Evolutionary conservation across 2,329 filamentous ascomycete genomes (phyloP).

Genomic region (Cadophora malorum): DNA sequence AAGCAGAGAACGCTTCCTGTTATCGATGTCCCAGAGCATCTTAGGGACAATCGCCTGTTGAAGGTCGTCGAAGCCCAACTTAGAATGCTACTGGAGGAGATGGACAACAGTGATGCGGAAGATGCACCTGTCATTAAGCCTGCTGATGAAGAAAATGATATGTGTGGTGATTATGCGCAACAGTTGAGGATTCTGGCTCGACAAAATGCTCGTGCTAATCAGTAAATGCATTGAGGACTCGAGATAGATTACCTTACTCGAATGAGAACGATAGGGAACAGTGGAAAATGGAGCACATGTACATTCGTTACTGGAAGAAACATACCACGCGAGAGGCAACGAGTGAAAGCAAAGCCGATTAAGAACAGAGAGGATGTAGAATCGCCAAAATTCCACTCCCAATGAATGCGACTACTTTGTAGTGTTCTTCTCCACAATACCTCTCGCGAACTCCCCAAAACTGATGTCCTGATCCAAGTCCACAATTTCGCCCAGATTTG

Average conservation of each 20-base stretch:
- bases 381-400: neutral
- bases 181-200: conserved; percentile 5
- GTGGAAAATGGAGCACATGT: neutral
- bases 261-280: neutral
- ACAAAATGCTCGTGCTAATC: neutral
- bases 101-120: conserved; percentile 38
- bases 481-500: conserved; percentile 82
- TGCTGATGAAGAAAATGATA: conserved; percentile 12
- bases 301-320: neutral
- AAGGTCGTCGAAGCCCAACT: conserved; percentile 35
- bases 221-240: neutral
- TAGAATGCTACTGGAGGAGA: conserved; percentile 38
- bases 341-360: neutral
- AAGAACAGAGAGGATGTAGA: neutral
- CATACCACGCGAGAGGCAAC: too few species aligned
- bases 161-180: conserved; percentile 9
- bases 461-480: conserved; percentile 70
- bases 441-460: conserved; percentile 75
- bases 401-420: conserved; percentile 35
- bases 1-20: conserved; percentile 30
- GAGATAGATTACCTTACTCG: neutral
- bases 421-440: conserved; percentile 47
- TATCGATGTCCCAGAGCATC: conserved; percentile 32
- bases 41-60: conserved; percentile 36
- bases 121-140: neutral